Percentiles rank a stretch among this genome's conserved stretches.
phyloP scores from a whole-genome alignment of 805 yeast species.

The Myxozyma nipponensis region DNA sequence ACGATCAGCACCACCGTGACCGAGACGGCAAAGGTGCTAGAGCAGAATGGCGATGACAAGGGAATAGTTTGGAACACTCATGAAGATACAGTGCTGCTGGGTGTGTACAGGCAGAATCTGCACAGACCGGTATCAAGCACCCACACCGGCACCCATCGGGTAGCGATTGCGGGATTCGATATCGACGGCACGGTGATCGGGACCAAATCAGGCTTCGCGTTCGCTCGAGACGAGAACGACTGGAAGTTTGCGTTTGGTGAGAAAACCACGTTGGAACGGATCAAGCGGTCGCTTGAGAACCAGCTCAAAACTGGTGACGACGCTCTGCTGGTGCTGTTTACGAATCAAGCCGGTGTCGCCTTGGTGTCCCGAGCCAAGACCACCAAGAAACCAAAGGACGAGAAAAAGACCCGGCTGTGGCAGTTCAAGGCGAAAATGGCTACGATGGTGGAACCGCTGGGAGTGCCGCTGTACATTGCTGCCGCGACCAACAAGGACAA shows the following conservation, averaged over 20 bases:
- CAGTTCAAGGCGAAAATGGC: constrained; percentile 57
- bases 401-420: constrained; percentile 38
- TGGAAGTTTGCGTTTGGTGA: constrained; percentile 51
- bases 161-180: constrained; percentile 70
- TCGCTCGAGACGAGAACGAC: constrained; percentile 58
- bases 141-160: constrained; percentile 5
- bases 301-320: constrained; percentile 11
- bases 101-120: constrained; percentile 1
- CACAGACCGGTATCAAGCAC: not conserved
- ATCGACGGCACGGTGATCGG: constrained; percentile 73
- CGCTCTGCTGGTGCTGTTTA: constrained; percentile 10
- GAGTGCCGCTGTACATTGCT: constrained; percentile 19
- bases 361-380: constrained; percentile 47
- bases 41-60: too few species aligned
- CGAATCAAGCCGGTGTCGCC: constrained; percentile 33
- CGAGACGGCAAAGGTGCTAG: too few species aligned
- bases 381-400: constrained; percentile 33
- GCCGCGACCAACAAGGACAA: constrained; percentile 29
- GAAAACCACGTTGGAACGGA: constrained; percentile 1
- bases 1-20: too few species aligned
- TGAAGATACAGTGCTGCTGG: constrained; percentile 11
- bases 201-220: constrained; percentile 60
- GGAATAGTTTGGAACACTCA: constrained; percentile 10
- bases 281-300: constrained; percentile 13
- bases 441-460: constrained; percentile 16